Base-by-base conservation (phyloP, 352 stramenopile species). In the Phytophthora niederhauseri region DNA sequence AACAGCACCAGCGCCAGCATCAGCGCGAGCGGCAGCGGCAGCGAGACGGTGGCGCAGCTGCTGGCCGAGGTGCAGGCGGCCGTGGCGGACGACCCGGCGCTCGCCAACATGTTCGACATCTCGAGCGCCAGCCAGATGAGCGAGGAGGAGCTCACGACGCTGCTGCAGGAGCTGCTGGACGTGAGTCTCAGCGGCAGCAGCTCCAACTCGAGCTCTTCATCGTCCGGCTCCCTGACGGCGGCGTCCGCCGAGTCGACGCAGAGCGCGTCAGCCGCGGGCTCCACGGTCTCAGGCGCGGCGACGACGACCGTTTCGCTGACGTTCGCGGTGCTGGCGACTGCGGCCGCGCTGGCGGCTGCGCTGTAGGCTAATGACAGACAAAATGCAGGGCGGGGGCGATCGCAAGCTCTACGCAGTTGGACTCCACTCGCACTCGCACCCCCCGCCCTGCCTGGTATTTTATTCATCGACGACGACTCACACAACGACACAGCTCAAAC, bases 21-120 rank as follows among this genome's bases (percentile, higher is more conserved):
- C 8, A 67, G 65, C 57, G 24, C 20, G 9, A 59, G 61, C 31
- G 41, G 38, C 31, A 69, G 52, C 20, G 57, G 30, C 28, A 72
- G 48, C 28, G 57, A 74, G 61, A 79, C 66, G 5, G 62, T 82
- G 5, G 22, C 59, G 12, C 60, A 79, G 52, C 72, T 82, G 26
- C 62, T 82, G 34, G 61, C 67, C 3, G 55, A 82, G 8, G 75
- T 82, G 28, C 75, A 82, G 62, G 63, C 61, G 14, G 72, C 75
- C 1, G 75, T 82, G 50, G 62, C 61, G 7, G 58, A 62, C 36
- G 65, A 82, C 55, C 64, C 59, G n/a, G 75, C 65, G 56, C 72
- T 82, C 11, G 66, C 75, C 26, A 61, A 75, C 52, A 79, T 82
- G 68, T 80, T 82, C 46, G 64, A 82, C 59, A 70, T 82, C 30